These are phyloP conservation scores for Dichotomopilus funicola DNA, from an alignment of 2,329 filamentous ascomycete genomes.

Conservation along the genomic window DNA sequence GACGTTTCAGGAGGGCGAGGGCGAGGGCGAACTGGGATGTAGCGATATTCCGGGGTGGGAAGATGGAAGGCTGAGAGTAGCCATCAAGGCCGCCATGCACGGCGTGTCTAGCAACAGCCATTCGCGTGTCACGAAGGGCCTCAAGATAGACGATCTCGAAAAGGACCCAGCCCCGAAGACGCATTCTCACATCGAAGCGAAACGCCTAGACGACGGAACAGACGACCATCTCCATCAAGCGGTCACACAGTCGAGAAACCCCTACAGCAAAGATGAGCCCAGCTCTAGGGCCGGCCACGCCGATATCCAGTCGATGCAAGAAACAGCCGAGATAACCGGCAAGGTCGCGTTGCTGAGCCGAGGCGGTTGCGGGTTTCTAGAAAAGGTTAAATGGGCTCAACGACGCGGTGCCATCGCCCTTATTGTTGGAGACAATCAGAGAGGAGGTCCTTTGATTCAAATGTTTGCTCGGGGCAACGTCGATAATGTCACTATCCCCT, in stretches of 20 bases:
- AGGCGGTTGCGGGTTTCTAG: constrained; percentile 90
- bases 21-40: constrained; percentile 84
- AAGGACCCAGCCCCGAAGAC: constrained; percentile 22
- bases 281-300: constrained; percentile 54
- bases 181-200: constrained; percentile 25
- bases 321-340: constrained; percentile 84
- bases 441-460: constrained; percentile 81
- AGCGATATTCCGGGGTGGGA: constrained; percentile 90
- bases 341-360: constrained; percentile 88
- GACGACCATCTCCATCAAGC: constrained; percentile 72
- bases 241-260: constrained; percentile 27
- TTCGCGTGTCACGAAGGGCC: constrained; percentile 27
- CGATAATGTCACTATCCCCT: constrained; percentile 88
- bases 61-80: constrained; percentile 40
- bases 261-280: constrained; percentile 31
- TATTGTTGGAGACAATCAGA: constrained; percentile 89
- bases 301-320: constrained; percentile 86
- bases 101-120: constrained; percentile 33
- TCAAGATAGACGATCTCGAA: constrained; percentile 31
- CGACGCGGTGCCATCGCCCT: constrained; percentile 80
- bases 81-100: constrained; percentile 39
- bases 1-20: constrained; percentile 53
- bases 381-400: constrained; percentile 97
- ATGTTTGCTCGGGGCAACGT: constrained; percentile 99
- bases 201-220: constrained; percentile 62